These are phyloP conservation scores for Neonectria faginata DNA, from an alignment of 2,329 filamentous ascomycete genomes.

Conservation along the genomic window DNA sequence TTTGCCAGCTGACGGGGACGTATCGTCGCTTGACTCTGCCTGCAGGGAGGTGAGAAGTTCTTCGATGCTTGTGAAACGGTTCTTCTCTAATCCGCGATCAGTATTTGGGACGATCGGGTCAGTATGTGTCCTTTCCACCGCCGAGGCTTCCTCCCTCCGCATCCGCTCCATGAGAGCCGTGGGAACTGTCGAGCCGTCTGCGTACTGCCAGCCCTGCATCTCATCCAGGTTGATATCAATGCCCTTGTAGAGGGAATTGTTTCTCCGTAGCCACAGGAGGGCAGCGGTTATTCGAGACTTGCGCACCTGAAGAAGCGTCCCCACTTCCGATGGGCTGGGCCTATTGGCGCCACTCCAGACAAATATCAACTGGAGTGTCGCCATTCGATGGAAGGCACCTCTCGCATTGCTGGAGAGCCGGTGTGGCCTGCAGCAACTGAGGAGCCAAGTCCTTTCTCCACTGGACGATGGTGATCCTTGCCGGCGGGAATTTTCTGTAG, in stretches of 20 bases:
- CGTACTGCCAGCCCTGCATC: constrained; percentile 12
- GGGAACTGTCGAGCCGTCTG: constrained; percentile 9
- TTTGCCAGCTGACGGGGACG: no score
- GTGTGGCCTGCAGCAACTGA: constrained; percentile 13
- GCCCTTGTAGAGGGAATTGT: constrained; percentile 11
- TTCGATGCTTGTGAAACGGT: constrained; percentile 1
- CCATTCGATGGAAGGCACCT: constrained; percentile 9
- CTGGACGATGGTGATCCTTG: constrained; percentile 12
- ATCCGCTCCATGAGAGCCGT: constrained; percentile 1
- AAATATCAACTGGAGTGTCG: background rate
- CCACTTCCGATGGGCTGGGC: constrained; percentile 1
- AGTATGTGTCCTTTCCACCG: constrained; percentile 9
- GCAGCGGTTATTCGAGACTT: constrained; percentile 9
- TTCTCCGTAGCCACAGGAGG: constrained; percentile 4
- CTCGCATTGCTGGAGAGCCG: constrained; percentile 10
- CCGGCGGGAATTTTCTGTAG: constrained; percentile 18
- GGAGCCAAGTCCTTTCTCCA: constrained; percentile 15
- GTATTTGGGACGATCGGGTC: constrained; percentile 13
- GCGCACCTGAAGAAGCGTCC: constrained; percentile 12
- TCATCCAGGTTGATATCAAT: constrained; percentile 6
- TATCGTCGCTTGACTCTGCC: no score
- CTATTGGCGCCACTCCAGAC: constrained; percentile 5
- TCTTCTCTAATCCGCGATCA: constrained; percentile 18
- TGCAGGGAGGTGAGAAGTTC: background rate
- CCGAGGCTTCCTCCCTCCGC: constrained; percentile 14